Percentiles rank a stretch among this genome's conserved stretches.
These are phyloP conservation scores for Naganishia kalamii DNA, from an alignment of 768 basidiomycete genomes.

Conservation along the genomic window DNA sequence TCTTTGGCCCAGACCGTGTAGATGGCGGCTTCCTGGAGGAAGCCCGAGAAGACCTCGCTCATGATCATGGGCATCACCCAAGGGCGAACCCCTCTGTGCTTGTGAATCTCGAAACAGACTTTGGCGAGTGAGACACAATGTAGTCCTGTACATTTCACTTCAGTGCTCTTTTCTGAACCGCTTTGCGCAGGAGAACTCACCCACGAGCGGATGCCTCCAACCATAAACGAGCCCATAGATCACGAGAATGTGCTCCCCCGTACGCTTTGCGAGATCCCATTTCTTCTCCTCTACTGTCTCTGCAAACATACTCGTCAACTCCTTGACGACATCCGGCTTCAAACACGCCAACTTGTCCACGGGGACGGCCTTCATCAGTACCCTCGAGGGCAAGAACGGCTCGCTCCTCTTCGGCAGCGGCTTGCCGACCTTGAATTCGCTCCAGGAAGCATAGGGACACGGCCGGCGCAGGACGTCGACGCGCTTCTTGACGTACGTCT, in stretches of 20 bases:
- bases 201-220: conserved; percentile 23
- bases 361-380: conserved; percentile 2
- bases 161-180: background rate
- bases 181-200: background rate
- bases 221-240: conserved; percentile 23
- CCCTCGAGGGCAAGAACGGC: background rate
- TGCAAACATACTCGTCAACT: conserved; percentile 19
- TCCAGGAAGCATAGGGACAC: background rate
- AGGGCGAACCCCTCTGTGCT: background rate
- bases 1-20: conserved; percentile 20
- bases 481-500: background rate
- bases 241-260: conserved; percentile 17
- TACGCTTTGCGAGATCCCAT: conserved; percentile 14
- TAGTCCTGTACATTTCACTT: conserved; percentile 4
- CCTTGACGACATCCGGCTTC: conserved; percentile 18
- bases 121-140: conserved; percentile 22
- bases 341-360: conserved; percentile 8
- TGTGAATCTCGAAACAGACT: conserved; percentile 15
- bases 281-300: background rate
- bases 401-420: background rate
- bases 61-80: background rate
- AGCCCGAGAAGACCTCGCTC: background rate
- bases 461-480: background rate
- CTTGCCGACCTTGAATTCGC: background rate
- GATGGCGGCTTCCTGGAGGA: conserved; percentile 12